Conservation (phyloP, 2,329 filamentous ascomycete species). For the Alternaria alternata region DNA sequence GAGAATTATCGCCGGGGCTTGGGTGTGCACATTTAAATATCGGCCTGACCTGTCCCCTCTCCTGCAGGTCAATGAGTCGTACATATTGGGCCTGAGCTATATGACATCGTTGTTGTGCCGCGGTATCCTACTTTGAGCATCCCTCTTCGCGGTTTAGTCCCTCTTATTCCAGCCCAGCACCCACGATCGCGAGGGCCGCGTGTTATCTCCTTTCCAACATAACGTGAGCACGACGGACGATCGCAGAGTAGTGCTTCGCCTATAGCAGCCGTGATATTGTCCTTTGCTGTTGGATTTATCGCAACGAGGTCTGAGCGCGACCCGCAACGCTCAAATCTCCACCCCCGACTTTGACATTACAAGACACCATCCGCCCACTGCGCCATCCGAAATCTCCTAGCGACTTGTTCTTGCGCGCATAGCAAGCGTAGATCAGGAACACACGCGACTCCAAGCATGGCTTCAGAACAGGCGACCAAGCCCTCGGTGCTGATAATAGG, state of each 20-base stretch:
- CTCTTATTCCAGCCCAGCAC: conserved; percentile 2
- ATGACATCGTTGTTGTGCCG: conserved; percentile 21
- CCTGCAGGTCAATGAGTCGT: conserved; percentile 30
- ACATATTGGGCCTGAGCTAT: conserved; percentile 16
- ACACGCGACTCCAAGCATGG: conserved; percentile 32
- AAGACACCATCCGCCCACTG: conserved; percentile 22
- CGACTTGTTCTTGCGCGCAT: conserved; percentile 19
- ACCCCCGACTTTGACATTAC: conserved; percentile 19
- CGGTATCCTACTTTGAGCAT: conserved; percentile 16
- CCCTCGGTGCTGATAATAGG: conserved; percentile 61
- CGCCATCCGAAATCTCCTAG: conserved; percentile 13
- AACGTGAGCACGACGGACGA: background rate
- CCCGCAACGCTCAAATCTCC: conserved; percentile 27
- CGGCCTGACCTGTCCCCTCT: conserved; percentile 18
- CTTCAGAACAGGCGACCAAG: conserved; percentile 39
- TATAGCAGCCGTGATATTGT: conserved; percentile 1
- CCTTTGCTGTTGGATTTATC: conserved; percentile 4
- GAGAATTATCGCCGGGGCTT: conserved; percentile 5
- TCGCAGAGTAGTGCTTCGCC: background rate
- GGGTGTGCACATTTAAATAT: conserved; percentile 12
- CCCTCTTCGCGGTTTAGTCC: conserved; percentile 7
- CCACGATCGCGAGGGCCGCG: conserved; percentile 6
- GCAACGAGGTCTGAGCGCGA: conserved; percentile 22
- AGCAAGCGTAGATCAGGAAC: conserved; percentile 10
- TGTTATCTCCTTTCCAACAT: conserved; percentile 1